Evolutionary conservation across 441 rosid genomes (phyloP), one percentile per base, ranked within the genome.

Genomic region (Erodium texanum): DNA sequence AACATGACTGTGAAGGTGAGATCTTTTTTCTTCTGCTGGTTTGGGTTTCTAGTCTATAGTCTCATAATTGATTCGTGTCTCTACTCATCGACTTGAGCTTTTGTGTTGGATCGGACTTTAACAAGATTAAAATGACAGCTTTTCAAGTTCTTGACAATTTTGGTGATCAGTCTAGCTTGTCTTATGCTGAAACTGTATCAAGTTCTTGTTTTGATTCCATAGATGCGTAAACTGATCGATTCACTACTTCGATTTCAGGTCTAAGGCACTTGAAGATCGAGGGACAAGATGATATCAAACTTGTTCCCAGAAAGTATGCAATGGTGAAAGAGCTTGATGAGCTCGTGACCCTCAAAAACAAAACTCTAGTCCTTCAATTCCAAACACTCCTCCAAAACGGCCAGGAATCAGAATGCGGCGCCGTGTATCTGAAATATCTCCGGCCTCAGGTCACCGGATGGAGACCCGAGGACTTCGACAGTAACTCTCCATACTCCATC

Each of bases 401-500:
- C 1, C 45, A 10, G 1, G 7, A 8, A 38, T 11, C 45, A 1
- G 45, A 38, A 38, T 38, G 45, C 1, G 45, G 45, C 45, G 9
- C 45, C 1, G 45, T 38, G 45, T 38, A 38, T 11, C 45, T 38
- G 12, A 38, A 38, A 8, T 38, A 38, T 38, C 45, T 38, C 45
- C 45, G 11, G 8, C 45, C 45, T 36, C 81, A 78, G 56, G 69
- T 54, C 12, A 38, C 71, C 16, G 79, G 71, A 19, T 79, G 45
- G 45, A 38, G 8, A 0, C 45, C 45, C 11, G 32, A 65, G 34
- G 62, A 75, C 10, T 75, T 75, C 41, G 71, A 75, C 63, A 71
- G 11, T 1, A 38, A 38, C 45, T 38, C 45, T 38, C 45, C 45
- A 3, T 79, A 73, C 66, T 64, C 79, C 64, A 73, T 79, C 6